Evolutionary conservation across 2,329 filamentous ascomycete species (phyloP).

Genomic region (Colletotrichum musicola): DNA sequence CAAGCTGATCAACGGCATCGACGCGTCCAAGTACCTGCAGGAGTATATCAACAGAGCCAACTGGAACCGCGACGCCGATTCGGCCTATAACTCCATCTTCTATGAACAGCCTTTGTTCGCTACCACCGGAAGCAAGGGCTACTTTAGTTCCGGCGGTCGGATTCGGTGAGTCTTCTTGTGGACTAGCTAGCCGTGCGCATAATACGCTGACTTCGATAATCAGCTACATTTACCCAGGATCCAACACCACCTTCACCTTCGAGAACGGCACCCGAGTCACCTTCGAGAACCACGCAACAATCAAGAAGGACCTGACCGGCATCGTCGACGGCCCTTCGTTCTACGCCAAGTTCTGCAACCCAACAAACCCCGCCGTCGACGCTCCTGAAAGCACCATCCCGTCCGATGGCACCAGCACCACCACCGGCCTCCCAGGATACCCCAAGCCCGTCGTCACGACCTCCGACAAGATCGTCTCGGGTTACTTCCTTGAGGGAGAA

Average conservation of each 20-base stretch:
- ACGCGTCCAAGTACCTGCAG: constrained; percentile 42
- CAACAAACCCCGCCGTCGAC: constrained; percentile 9
- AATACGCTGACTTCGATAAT: background rate
- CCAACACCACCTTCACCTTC: constrained; percentile 52
- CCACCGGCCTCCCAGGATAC: constrained; percentile 40
- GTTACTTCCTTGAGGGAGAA: constrained; percentile 51
- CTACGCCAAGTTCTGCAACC: constrained; percentile 50
- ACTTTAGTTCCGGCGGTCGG: constrained; percentile 49
- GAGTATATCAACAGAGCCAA: constrained; percentile 41
- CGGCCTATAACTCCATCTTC: constrained; percentile 56
- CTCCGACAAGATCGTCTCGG: constrained; percentile 44
- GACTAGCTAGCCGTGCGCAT: background rate
- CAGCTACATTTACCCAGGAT: constrained; percentile 45
- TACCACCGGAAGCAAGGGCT: constrained; percentile 42
- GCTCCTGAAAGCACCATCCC: constrained; percentile 16
- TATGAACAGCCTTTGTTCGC: constrained; percentile 43
- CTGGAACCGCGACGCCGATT: constrained; percentile 44
- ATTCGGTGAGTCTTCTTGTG: constrained; percentile 6
- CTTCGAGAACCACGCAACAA: constrained; percentile 47
- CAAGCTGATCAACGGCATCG: constrained; percentile 46
- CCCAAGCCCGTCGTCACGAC: constrained; percentile 46
- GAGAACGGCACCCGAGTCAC: constrained; percentile 50
- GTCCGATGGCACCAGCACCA: background rate
- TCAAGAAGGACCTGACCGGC: constrained; percentile 46
- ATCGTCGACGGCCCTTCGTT: constrained; percentile 50